Conservation (phyloP, 495 filamentous ascomycete species). For the Xylaria venustula region DNA sequence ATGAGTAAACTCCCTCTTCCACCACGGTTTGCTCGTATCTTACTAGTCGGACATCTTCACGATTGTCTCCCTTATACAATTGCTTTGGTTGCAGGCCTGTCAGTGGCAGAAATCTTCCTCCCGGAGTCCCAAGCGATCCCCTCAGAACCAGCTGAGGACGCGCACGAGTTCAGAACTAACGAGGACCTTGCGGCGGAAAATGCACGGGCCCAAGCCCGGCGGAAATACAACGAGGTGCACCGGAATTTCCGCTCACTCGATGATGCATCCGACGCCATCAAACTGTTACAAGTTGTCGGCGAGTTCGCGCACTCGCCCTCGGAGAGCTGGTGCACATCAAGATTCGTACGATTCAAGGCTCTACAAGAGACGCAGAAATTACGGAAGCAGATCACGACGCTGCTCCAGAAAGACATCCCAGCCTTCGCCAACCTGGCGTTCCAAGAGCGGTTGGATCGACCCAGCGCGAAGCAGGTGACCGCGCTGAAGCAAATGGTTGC, state of each 20-base stretch:
- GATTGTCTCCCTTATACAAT: slow-evolving; percentile 83
- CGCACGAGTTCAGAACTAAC: slow-evolving; percentile 58
- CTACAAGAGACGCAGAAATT: slow-evolving; percentile 84
- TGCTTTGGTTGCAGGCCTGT: slow-evolving; percentile 83
- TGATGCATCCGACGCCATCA: slow-evolving; percentile 81
- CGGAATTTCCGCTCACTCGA: slow-evolving; percentile 79
- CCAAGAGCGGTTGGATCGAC: slow-evolving; percentile 63
- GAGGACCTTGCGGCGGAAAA: slow-evolving; percentile 67
- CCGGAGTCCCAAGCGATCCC: slow-evolving; percentile 75
- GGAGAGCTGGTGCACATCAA: slow-evolving; percentile 70
- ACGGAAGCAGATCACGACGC: slow-evolving; percentile 74
- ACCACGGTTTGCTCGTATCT: slow-evolving; percentile 86
- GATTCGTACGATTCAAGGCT: slow-evolving; percentile 81
- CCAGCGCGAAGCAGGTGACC: slow-evolving; percentile 68
- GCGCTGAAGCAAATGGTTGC: slow-evolving; percentile 88
- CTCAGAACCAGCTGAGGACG: slow-evolving; percentile 35
- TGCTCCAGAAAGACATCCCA: slow-evolving; percentile 73
- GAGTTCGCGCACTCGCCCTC: slow-evolving; percentile 69
- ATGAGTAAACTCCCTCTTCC: slow-evolving; percentile 87
- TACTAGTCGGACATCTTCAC: slow-evolving; percentile 81
- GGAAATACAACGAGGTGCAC: slow-evolving; percentile 73
- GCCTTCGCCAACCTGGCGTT: slow-evolving; percentile 59
- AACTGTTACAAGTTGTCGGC: slow-evolving; percentile 83
- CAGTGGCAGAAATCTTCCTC: slow-evolving; percentile 86
- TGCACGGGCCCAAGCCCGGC: slow-evolving; percentile 59